phyloP scores from a whole-genome alignment of 345 rosid genomes.

The Brassica incana region DNA sequence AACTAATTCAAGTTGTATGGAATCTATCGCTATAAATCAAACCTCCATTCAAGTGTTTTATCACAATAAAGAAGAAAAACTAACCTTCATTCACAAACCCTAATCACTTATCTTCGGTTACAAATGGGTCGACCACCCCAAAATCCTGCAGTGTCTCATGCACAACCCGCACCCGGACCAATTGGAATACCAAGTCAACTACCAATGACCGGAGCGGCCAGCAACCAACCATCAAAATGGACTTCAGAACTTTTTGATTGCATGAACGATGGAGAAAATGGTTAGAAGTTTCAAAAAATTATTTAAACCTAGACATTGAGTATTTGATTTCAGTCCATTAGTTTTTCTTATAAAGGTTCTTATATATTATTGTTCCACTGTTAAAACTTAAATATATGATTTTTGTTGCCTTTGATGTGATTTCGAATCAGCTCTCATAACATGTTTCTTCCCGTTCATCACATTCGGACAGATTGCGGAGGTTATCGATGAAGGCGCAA shows the following conservation, averaged over 20 bases:
- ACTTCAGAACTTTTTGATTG: constrained; percentile 62
- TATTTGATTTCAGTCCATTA: not conserved
- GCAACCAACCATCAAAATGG: constrained; percentile 45
- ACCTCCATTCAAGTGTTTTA: not conserved
- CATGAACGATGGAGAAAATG: constrained; percentile 64
- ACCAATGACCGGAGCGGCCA: constrained; percentile 8
- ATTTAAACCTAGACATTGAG: not conserved
- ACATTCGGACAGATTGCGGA: constrained; percentile 65
- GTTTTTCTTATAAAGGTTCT: not conserved
- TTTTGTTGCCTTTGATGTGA: not conserved
- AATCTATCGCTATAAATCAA: constrained; percentile 3
- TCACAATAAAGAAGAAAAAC: not conserved
- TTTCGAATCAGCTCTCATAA: constrained; percentile 50
- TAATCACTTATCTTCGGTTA: not conserved
- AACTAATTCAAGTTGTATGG: constrained; percentile 5
- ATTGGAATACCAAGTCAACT: not conserved
- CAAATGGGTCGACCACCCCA: constrained; percentile 35
- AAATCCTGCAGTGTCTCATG: not conserved
- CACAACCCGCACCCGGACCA: constrained; percentile 8
- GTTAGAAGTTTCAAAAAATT: constrained; percentile 19
- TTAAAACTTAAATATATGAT: not conserved
- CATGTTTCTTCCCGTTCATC: constrained; percentile 50
- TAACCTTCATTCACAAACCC: not conserved
- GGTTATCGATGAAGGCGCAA: constrained; percentile 49
- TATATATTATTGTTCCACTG: not conserved